Evolutionary conservation across 2,329 filamentous ascomycete species (phyloP), one percentile per base, ranked within the genome.

Genomic region (Ceratocystis eucalypticola): DNA sequence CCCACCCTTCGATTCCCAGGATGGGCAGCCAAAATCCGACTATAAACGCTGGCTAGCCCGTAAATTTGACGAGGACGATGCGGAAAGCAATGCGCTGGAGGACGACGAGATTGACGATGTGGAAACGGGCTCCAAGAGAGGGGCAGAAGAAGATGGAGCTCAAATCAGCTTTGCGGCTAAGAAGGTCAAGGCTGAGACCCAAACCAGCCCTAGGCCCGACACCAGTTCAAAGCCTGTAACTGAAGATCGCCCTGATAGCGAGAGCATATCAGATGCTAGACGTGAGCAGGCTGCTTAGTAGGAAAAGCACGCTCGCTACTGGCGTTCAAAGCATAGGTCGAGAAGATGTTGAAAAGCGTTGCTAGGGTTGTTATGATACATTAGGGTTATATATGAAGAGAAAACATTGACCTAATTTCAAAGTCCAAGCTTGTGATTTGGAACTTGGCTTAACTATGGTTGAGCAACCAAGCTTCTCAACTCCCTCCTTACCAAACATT

Each of bases 11-110:
- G 17, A 59, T 37, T n/a, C 55, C 30, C 33, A 76, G 46, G 71
- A 81, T n/a, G 77, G 78, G 61, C 80, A 82, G 74, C 78, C 80
- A 64, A 80, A 78, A 12, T 83, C 86, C 68, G 81, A 86, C 70
- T 75, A 86, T 25, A 83, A 84, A 71, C 83, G 82, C 22, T 84
- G 84, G 3, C 82, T 86, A 3, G 84, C 84, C 0, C 76, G 84
- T 28, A 82, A 79, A 68, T 72, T 75, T 62, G 71, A 72, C 33
- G 70, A 71, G n/a, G 72, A 74, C 37, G 71, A 72, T 20, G 65
- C 66, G 30, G 69, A 64, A 69, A 70, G 45, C 48, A 68, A 67
- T 5, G 70, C 67, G 4, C 66, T 70, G 10, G 72, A 73, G 12
- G 73, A 69, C 6, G 72, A 70, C 8, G 72, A 73, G 66, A 74